A percentile compares a stretch with the other conserved stretches of the same genome.
phyloP scores from a whole-genome alignment of 2,329 filamentous ascomycete species.

The Sclerotinia trifoliorum region DNA sequence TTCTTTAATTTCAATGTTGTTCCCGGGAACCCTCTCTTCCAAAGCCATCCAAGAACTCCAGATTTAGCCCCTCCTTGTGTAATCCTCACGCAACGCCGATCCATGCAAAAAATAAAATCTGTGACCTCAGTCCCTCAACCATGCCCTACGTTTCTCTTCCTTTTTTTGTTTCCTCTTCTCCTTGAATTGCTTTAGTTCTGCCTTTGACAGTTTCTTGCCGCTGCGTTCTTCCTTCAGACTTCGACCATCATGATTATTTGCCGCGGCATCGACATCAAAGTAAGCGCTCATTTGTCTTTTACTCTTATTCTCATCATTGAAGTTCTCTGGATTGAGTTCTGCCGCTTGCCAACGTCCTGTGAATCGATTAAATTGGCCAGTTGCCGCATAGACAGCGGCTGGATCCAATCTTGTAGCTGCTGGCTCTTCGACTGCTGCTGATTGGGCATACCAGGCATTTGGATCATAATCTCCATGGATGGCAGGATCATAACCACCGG shows the following conservation, averaged over 20 bases:
- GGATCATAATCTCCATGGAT: constrained; percentile 97
- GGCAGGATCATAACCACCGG: constrained; percentile 87
- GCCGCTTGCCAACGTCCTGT: constrained; percentile 77
- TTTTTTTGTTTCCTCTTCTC: constrained; percentile 87
- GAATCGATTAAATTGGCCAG: constrained; percentile 85
- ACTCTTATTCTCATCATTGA: constrained; percentile 85
- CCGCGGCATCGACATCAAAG: constrained; percentile 93
- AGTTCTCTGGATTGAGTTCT: constrained; percentile 67
- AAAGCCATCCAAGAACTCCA: constrained; percentile 11
- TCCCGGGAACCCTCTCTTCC: constrained; percentile 2
- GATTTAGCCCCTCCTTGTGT: not conserved
- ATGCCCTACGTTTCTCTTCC: constrained; percentile 90
- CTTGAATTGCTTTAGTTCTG: constrained; percentile 87
- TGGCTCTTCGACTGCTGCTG: constrained; percentile 44
- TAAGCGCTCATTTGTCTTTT: constrained; percentile 87
- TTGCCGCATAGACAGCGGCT: constrained; percentile 59
- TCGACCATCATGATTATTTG: constrained; percentile 83
- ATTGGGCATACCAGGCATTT: constrained; percentile 86
- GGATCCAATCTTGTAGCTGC: constrained; percentile 43
- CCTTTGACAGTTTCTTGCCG: constrained; percentile 78
- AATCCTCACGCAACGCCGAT: not conserved
- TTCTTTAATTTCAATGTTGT: not conserved
- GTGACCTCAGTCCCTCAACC: constrained; percentile 52
- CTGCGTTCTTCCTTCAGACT: constrained; percentile 90
- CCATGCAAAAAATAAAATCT: constrained; percentile 1